phyloP scores from a whole-genome alignment of 495 filamentous ascomycete genomes.

The Xylaria curta region DNA sequence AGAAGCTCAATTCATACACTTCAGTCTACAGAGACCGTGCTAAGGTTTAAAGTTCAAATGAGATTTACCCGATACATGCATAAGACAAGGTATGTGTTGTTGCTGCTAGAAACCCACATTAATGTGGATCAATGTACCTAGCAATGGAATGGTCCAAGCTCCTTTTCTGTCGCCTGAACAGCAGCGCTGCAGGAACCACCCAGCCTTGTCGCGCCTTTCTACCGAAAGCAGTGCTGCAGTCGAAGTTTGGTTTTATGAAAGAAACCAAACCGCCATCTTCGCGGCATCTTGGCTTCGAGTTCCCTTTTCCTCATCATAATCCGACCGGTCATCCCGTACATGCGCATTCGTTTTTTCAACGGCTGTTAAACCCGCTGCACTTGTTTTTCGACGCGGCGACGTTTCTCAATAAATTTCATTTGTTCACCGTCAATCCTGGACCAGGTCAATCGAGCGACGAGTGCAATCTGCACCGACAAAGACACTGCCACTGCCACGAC shows the following conservation, averaged over 20 bases:
- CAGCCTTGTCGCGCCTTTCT: constrained; percentile 25
- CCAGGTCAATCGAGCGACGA: constrained; percentile 1
- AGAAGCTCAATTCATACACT: too few relatives aligned
- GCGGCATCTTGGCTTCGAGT: neutral
- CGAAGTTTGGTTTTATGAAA: constrained; percentile 19
- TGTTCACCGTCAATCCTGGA: neutral
- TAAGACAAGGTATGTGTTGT: too few relatives aligned
- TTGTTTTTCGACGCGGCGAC: constrained; percentile 6
- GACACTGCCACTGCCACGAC: neutral
- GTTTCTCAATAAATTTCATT: constrained; percentile 1
- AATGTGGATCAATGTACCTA: neutral
- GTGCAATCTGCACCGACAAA: neutral
- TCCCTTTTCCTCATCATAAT: neutral
- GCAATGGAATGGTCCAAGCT: constrained; percentile 14
- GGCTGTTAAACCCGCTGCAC: neutral
- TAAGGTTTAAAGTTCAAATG: too few relatives aligned
- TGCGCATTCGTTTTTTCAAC: neutral
- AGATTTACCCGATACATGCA: neutral
- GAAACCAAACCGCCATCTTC: constrained; percentile 13
- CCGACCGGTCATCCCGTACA: neutral
- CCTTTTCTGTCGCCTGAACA: constrained; percentile 4
- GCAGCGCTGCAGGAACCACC: neutral
- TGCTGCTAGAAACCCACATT: too few relatives aligned
- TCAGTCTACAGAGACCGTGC: too few relatives aligned
- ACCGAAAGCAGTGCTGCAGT: constrained; percentile 25